These are phyloP conservation scores for Euclidium syriacum DNA, from an alignment of 345 rosid genomes.

Conservation along the genomic window DNA sequence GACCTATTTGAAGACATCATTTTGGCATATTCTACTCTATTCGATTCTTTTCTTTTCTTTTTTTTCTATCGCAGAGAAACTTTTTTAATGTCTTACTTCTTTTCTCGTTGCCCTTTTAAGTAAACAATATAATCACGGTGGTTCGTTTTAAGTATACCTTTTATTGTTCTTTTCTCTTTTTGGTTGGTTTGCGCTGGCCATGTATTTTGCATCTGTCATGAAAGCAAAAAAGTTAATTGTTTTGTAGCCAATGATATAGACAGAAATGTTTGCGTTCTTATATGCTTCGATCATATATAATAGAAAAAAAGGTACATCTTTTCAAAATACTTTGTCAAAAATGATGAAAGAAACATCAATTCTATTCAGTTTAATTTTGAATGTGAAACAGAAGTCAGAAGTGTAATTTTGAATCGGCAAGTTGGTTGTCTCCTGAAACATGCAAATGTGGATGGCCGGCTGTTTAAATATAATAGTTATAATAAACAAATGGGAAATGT, in stretches of 20 bases:
- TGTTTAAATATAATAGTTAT: too few species aligned
- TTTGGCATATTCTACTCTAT: background rate
- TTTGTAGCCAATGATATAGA: background rate
- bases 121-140: background rate
- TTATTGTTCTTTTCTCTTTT: background rate
- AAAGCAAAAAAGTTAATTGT: background rate
- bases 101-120: background rate
- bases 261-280: background rate
- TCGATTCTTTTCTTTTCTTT: background rate
- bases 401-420: too few species aligned
- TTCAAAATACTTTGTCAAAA: too few species aligned
- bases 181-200: background rate
- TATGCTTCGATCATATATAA: too few species aligned
- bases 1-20: background rate
- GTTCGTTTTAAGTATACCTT: background rate
- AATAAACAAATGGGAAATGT: too few species aligned
- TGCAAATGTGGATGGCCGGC: too few species aligned
- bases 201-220: background rate
- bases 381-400: too few species aligned
- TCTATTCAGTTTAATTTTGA: too few species aligned
- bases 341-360: too few species aligned
- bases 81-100: too few species aligned
- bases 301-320: too few species aligned
- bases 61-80: background rate
- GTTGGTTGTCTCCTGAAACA: too few species aligned